A percentile compares a stretch with the other conserved stretches of the same genome.
phyloP scores from a whole-genome alignment of 768 basidiomycete species.

The Kwoniella botswanensis region DNA sequence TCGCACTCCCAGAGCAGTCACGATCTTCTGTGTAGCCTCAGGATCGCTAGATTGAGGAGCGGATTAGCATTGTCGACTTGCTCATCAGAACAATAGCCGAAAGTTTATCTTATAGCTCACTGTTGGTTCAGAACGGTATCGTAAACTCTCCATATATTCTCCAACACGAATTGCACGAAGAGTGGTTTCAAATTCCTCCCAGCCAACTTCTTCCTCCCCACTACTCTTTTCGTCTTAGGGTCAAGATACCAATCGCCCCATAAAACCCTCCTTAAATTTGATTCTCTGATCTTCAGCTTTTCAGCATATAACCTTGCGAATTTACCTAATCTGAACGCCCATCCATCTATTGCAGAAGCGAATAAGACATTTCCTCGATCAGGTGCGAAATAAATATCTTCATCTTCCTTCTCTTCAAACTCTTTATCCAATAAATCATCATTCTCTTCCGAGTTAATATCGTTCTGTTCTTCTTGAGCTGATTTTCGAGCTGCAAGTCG shows the following conservation, averaged over 20 bases:
- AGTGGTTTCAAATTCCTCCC: slow-evolving; percentile 88
- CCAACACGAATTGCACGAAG: slow-evolving; percentile 95
- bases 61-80: background rate
- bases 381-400: slow-evolving; percentile 96
- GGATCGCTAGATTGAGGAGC: slow-evolving; percentile 68
- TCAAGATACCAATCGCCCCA: slow-evolving; percentile 99
- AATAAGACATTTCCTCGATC: slow-evolving; percentile 95
- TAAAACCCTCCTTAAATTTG: slow-evolving; percentile 78
- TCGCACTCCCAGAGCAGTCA: slow-evolving; percentile 77
- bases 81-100: background rate
- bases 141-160: slow-evolving; percentile 97
- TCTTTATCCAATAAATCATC: slow-evolving; percentile 60
- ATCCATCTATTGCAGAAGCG: slow-evolving; percentile 92
- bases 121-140: slow-evolving; percentile 85
- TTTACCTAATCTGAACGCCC: slow-evolving; percentile 93
- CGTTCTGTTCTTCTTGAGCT: slow-evolving; percentile 65
- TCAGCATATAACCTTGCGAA: slow-evolving; percentile 90
- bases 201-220: slow-evolving; percentile 82
- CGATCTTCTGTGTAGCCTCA: slow-evolving; percentile 87
- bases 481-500: slow-evolving; percentile 67
- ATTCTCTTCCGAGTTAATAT: slow-evolving; percentile 28
- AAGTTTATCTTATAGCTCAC: slow-evolving; percentile 64
- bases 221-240: slow-evolving; percentile 90
- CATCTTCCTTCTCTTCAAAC: slow-evolving; percentile 95
- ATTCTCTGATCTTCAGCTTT: slow-evolving; percentile 89